phyloP scores from a whole-genome alignment of 2,329 filamentous ascomycete genomes.

The Macroventuria anomochaeta region DNA sequence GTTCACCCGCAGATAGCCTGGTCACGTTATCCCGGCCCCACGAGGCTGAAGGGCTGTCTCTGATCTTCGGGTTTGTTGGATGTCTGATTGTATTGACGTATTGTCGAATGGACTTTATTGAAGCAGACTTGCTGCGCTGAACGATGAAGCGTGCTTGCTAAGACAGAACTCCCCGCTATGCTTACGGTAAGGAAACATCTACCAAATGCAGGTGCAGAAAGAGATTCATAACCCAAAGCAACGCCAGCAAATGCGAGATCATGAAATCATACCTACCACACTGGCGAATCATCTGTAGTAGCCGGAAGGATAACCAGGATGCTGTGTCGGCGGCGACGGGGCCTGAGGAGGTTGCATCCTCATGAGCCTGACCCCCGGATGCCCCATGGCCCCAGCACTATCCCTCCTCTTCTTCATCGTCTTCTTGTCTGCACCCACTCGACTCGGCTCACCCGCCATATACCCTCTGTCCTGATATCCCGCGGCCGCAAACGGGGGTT shows the following conservation, averaged over 20 bases:
- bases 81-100: not conserved
- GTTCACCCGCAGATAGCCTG: not conserved
- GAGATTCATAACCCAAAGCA: not conserved
- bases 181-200: slow-evolving; percentile 17
- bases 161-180: slow-evolving; percentile 38
- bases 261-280: not conserved
- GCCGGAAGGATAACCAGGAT: slow-evolving; percentile 35
- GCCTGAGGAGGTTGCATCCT: slow-evolving; percentile 42
- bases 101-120: not conserved
- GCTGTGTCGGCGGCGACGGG: slow-evolving; percentile 44
- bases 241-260: slow-evolving; percentile 20
- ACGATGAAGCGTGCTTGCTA: not conserved
- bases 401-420: slow-evolving; percentile 46
- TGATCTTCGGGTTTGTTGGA: not conserved
- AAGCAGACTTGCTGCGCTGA: no score
- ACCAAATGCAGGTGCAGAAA: slow-evolving; percentile 10
- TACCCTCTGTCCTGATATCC: slow-evolving; percentile 49
- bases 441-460: slow-evolving; percentile 26
- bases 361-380: slow-evolving; percentile 31
- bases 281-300: slow-evolving; percentile 19
- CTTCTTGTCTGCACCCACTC: slow-evolving; percentile 37
- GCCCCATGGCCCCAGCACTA: slow-evolving; percentile 30
- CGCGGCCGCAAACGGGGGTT: slow-evolving; percentile 49
- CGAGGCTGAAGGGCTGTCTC: no score
- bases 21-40: no score